Base-by-base conservation (phyloP, 352 stramenopile genomes). In the Sclerospora graminicola region DNA sequence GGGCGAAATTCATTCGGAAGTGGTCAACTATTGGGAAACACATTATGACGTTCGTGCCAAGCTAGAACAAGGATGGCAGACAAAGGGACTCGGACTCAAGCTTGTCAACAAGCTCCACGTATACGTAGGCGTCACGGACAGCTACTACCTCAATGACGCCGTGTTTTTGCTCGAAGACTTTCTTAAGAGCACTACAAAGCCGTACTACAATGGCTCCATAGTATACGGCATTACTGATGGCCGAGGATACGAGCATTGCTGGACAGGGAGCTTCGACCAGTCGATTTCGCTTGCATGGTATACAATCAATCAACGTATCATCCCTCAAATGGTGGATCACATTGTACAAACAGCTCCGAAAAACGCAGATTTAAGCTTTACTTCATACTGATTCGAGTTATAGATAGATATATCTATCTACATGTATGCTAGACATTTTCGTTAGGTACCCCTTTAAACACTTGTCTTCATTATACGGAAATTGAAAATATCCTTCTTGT, bases 101-200 rank as follows among this genome's bases (percentile, higher is more conserved):
- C 69, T 86, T 13, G 70, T 84, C 9, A 84, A 82, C 58, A 84
- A 86, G 44, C 57, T 86, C 5, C 70, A 84, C 49, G 74, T 86
- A 4, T 86, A 74, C 41, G 74, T 86, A 13, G 74, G 74, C 16
- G 74, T 86, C 41, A 70, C 68, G 8, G 74, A 86, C 56, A 84
- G 70, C 55, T 86, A 84, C 62, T 86, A 86, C 52, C 46, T 86
- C 8, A 86, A 86, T 42, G 74, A 84, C 40, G 70, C 56, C 11
- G 74, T 82, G 29, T 86, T 83, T 51, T 57, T 72, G 41, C 65
- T 86, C 2, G 71, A 83, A 26, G 74, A 81, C 20, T 84, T 82
- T 29, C 45, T 86, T 11, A 57, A 80, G 43, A 72, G 49, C n/a
- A 86, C 74, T 5, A 50, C 15, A 3, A 53, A 70, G 37, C 74